phyloP scores from a whole-genome alignment of 2,329 filamentous ascomycete species.

The Acephala macrosclerotiorum region DNA sequence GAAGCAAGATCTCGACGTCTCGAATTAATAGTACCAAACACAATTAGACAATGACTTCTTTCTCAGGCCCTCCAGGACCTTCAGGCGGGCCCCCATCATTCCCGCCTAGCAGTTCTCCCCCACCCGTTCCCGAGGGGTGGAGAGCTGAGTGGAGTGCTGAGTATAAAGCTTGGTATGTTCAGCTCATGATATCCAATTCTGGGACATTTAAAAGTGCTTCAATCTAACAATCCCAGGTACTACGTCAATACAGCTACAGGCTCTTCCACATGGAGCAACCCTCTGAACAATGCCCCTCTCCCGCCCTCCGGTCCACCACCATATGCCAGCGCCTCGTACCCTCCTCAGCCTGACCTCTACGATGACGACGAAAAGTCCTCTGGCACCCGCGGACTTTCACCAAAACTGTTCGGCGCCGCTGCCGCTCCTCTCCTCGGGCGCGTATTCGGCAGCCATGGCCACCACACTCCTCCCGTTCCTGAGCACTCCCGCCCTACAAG shows the following conservation, averaged over 20 bases:
- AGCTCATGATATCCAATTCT: too few relatives aligned
- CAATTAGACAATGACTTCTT: slow-evolving; percentile 6
- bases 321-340: slow-evolving; percentile 1
- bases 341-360: not conserved
- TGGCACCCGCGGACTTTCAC: not conserved
- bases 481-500: not conserved
- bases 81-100: not conserved
- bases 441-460: slow-evolving; percentile 4
- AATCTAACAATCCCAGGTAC: slow-evolving; percentile 9
- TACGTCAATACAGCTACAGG: slow-evolving; percentile 1
- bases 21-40: too few relatives aligned
- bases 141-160: slow-evolving; percentile 11
- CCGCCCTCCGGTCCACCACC: slow-evolving; percentile 8
- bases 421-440: not conserved
- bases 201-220: too few relatives aligned
- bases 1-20: too few relatives aligned
- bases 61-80: slow-evolving; percentile 5
- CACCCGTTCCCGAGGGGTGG: slow-evolving; percentile 12
- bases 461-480: not conserved
- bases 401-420: too few relatives aligned
- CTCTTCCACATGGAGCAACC: slow-evolving; percentile 6
- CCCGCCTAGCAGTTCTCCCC: slow-evolving; percentile 1
- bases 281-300: slow-evolving; percentile 1
- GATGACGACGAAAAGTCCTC: slow-evolving; percentile 9
- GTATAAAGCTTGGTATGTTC: slow-evolving; percentile 5